phyloP scores from a whole-genome alignment of 345 rosid genomes.

The Aethionema arabicum region DNA sequence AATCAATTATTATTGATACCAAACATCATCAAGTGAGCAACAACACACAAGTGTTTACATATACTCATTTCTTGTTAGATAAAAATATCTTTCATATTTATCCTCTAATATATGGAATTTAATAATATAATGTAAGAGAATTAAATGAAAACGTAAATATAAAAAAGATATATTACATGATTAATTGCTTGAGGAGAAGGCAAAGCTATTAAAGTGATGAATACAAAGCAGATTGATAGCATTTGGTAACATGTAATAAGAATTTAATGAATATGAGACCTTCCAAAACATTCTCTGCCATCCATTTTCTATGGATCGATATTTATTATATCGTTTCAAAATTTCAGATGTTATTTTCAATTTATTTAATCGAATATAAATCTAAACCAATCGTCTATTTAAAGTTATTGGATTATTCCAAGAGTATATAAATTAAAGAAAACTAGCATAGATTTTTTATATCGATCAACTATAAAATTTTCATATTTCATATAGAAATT shows the following conservation, averaged over 20 bases:
- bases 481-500: no score
- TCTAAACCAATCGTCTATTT: no score
- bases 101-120: conserved; percentile 18
- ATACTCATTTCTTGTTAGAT: conserved; percentile 22
- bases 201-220: conserved; percentile 25
- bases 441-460: no score
- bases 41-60: conserved; percentile 15
- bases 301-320: not conserved
- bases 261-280: conserved; percentile 6
- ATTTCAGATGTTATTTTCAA: not conserved
- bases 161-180: not conserved
- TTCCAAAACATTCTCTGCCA: conserved; percentile 24
- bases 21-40: conserved; percentile 11
- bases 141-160: conserved; percentile 3
- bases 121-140: not conserved
- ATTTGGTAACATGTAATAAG: conserved; percentile 22
- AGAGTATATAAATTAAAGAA: no score
- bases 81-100: conserved; percentile 28
- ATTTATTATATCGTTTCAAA: not conserved
- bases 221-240: conserved; percentile 21
- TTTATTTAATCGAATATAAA: no score
- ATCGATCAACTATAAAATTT: no score
- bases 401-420: no score
- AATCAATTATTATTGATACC: conserved; percentile 10
- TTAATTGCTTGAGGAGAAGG: conserved; percentile 33